Evolutionary conservation across 2,329 filamentous ascomycete species (phyloP), one percentile per base, ranked within the genome.

Genomic region (Geosmithia putterillii): DNA sequence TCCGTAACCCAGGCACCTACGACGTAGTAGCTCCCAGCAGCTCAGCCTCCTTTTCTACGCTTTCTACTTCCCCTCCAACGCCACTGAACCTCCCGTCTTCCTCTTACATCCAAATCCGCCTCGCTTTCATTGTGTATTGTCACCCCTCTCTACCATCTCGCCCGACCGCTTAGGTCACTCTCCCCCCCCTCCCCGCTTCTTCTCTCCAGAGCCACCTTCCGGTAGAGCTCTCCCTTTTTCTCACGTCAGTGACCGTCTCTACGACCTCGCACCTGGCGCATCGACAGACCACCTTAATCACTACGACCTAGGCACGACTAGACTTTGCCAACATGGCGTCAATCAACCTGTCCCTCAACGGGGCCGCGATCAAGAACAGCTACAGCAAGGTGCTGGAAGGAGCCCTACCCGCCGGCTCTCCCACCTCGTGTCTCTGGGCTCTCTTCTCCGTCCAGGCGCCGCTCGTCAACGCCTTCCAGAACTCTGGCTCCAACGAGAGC

Each of bases 401-500:
- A 47, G 59, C 67, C 42, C 60, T 66, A 21, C 65, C 71, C 28
- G 69, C 73, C 32, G 71, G 70, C 58, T 95, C 89, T 40, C 75
- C 86, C 35, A 95, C 88, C 40, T 86, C 85, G 57, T 88, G 78
- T 49, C 86, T 90, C 69, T 98, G 92, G 92, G 90, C 87, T 18
- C 71, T 98, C 48, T 95, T 94, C 67, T 85, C 86, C 7, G 92
- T 98, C 36, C 86, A 92, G 60, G 86, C 90, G 47, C 92, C 92
- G 44, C 76, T 98, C 36, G 75, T 87, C 59, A 96, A 84, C 67
- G 89, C 89, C 46, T 98, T 98, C 62, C 87, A 95, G 64, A 86
- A 92, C 58, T 73, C 77, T 45, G 82, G 77, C 35, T 73, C 79
- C 51, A 96, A 95, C 67, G 90, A 96, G 66, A 96, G 90, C 62